Base-by-base conservation (phyloP, 495 filamentous ascomycete species). In the Lasiosphaeria ovina region DNA sequence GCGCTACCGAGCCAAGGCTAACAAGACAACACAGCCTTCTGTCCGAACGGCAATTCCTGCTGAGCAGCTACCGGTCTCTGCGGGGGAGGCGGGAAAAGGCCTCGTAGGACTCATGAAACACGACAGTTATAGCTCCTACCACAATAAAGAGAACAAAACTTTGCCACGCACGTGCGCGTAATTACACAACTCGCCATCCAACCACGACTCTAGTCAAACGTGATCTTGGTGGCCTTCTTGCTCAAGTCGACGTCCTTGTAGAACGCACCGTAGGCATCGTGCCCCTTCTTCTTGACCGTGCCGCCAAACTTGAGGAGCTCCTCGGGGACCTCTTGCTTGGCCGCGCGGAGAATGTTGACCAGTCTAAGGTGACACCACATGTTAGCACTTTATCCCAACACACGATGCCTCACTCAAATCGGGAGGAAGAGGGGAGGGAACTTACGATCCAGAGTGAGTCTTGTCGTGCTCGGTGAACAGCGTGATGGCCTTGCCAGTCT, bases 211-310 rank as follows among this genome's bases (percentile, higher is more conserved):
- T 55, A 87, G 72, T 96, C 91, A 73, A 98, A 98, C 38, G 81
- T 91, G 69, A 97, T 97, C 81, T 96, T 98, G 58, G 88, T 95
- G 0, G 89, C 89, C 70, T 89, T 84, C 78, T 93, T 90, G 70
- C 80, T 86, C 55, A 83, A 85, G 60, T 89, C 89, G 45, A 81
- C 75, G 48, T 97, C 90, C 72, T 93, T 96, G 79, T 85, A 95
- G 68, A 97, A 97, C 1, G 91, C 90, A 49, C 94, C 94, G 71
- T 97, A 98, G 8, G 86, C 86, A 56, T 89, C 89, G 74, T 98
- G 93, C 47, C 84, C 85, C 90, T 97, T 98, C 82, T 95, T 96
- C 83, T 97, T 98, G 35, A 98, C 94, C 12, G 93, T 97, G n/a
- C 90, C 93, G 56, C 94, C 94, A 62, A 96, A 98, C 69, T 94